Base-by-base conservation (phyloP, 768 basidiomycete genomes). In the Russula foetens region DNA sequence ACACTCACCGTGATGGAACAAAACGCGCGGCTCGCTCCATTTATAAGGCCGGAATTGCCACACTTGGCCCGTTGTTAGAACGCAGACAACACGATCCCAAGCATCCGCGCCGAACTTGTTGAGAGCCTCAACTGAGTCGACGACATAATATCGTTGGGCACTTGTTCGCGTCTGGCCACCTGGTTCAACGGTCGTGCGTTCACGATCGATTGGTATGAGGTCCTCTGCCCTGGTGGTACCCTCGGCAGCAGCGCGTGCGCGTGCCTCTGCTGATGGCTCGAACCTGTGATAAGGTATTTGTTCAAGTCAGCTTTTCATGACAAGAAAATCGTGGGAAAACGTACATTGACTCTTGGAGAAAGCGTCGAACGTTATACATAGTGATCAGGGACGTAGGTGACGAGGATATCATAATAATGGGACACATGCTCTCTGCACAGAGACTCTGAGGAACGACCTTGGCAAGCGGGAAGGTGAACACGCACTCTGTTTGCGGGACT, bases 21-120 rank as follows among this genome's bases (percentile, higher is more conserved):
- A 73, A 53, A 88, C 81, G 61, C 85, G 84, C 1, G 97, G 97
- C 68, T 98, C 94, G 52, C 81, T 85, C 96, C 96, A 99, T 71
- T 96, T 95, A 75, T 98, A 98, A 19, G 91, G 88, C 59, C 86
- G 79, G 75, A 99, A 99, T 71, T 99, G 97, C 97, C 97, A 98
- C 33, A 90, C 88, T 67, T 98, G 96, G 1, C 97, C 97, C 0
- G 97, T 99, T 9, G 97, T 98, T 84, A 97, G 88, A 17, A 99
- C 96, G 66, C 95, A 97, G 4, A 97, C 88, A 5, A 99, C 97
- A 39, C 96, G 83, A 58, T 98, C 94, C 95, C 96, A 98, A 2
- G 92, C 89, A 62, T 97, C 95, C 4, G 88, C 78, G 5, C 89
- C 90, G 65, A 99, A 94, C 73, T 98, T 98, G 35, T 83, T 81